Base-by-base conservation (phyloP, 2,329 filamentous ascomycete genomes). In the Pyrenophora seminiperda region DNA sequence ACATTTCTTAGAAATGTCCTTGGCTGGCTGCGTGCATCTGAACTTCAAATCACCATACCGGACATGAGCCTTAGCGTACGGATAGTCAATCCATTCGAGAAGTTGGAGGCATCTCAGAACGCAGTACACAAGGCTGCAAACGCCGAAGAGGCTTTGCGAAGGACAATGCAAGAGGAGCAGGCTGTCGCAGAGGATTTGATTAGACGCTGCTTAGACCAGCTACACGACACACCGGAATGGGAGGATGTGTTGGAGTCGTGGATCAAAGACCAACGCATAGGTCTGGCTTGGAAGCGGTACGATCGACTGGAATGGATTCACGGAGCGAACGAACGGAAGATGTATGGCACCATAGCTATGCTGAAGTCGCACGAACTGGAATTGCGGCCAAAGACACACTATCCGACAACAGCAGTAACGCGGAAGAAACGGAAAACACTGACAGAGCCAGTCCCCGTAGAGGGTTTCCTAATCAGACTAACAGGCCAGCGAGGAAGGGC, bases 271-370 rank as follows among this genome's bases (percentile, higher is more conserved):
- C 79, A 83, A 50, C 80, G 80, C 19, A 83, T 88, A 65, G 85
- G 85, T 3, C 76, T 88, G 39, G 85, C 83, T 3, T 88, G 85
- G 85, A 86, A 85, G 68, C 77, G 85, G 37, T 88, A 88, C 62
- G 85, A 88, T 61, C 78, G 85, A 18, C 73, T 88, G 13, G 85
- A 88, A 70, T 88, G 85, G 85, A 76, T 88, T 4, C 79, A 86
- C 66, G 85, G 85, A 13, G 75, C 76, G 9, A 85, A 86, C 44
- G 85, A 88, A 64, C 79, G 83, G 57, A 83, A 82, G 53, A 88
- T 88, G 85, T 87, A 87, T 56, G 85, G 85, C 29, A 82, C 84
- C 0, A 83, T 88, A 56, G 85, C 83, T 24, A 87, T 88, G 84
- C 76, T 82, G 56, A 80, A 79, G 41, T 83, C 84, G 2, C 85